Base-by-base conservation (phyloP, 2,329 filamentous ascomycete genomes). In the Botrytis aclada region DNA sequence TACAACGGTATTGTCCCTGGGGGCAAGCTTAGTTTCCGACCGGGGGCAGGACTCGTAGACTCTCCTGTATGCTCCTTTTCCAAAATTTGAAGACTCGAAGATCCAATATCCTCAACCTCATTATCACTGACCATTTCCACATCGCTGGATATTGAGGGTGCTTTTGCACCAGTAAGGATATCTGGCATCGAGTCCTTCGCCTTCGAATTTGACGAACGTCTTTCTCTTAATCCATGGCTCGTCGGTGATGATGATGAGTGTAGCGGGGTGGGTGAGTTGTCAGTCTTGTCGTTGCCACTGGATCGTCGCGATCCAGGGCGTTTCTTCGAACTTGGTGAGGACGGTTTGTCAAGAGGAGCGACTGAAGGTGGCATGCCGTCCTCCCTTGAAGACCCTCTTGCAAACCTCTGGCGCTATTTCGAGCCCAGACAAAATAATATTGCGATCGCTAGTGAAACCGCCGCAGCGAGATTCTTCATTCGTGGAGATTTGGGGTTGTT, bases 291-390 rank as follows among this genome's bases (percentile, higher is more conserved):
- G 32, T 79, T 77, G 72, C 74, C 79, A 73, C 78, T 79, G 14
- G 76, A 76, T 65, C 77, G 25, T 75, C 73, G 41, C 66, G 64
- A 72, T 74, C 72, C 54, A 76, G 78, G 65, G 22, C 25, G 20
- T 64, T 76, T 75, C 64, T 76, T 77, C 64, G 77, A 73, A 56
- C 78, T 75, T 64, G 78, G 76, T 62, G 78, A 75, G 64, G 70
- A 58, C 25, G 62, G 62, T 73, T 77, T 80, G 70, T 80, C 79
- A 66, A 77, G 73, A 77, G 80, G 78, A 75, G 79, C 80, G 73
- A 80, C 78, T 62, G 79, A 78, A 74, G 77, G 72, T 74, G 78
- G 79, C 79, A 80, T 81, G 74, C 78, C 70, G 70, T 72, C 62
- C 70, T 67, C 70, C 70, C 70, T 72, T 58, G 70, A 39, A 39